phyloP scores from a whole-genome alignment of 345 rosid species.

The Cardiospermum halicacabum region DNA sequence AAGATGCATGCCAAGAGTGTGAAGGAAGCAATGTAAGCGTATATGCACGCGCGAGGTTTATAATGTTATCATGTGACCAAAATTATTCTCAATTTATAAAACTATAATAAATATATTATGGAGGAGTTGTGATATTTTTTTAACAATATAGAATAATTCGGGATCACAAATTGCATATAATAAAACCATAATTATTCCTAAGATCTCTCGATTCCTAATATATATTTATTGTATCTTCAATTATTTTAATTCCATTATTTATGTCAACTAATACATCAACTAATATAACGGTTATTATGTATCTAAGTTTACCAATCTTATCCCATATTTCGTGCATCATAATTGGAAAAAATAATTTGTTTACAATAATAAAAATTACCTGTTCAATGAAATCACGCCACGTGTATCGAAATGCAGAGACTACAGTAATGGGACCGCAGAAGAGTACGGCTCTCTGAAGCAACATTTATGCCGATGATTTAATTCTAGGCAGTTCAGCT shows the following conservation, averaged over 20 bases:
- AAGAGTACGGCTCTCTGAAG: background rate
- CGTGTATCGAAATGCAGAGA: background rate
- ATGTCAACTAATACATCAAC: background rate
- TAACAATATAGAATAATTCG: conserved; percentile 8
- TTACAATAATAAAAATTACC: background rate
- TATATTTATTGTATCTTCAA: background rate
- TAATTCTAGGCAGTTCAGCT: conserved; percentile 15
- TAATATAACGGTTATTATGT: background rate
- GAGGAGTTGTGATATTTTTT: background rate
- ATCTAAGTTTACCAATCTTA: background rate
- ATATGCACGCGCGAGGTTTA: conserved; percentile 5
- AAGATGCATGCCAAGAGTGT: conserved; percentile 29
- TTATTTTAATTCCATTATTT: background rate
- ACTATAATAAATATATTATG: background rate
- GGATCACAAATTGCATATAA: background rate
- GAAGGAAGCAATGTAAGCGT: conserved; percentile 24
- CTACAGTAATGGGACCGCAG: too few relatives aligned
- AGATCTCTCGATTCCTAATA: background rate
- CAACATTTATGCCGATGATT: conserved; percentile 10
- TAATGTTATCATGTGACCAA: background rate
- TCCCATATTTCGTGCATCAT: background rate
- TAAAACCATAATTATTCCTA: background rate
- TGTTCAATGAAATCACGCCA: background rate
- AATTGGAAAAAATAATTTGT: background rate
- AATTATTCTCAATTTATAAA: too few relatives aligned